A percentile compares a stretch with the other conserved stretches of the same genome.
Conservation (phyloP, 169 alveolate species). For the Hepatocystis sp. region DNA sequence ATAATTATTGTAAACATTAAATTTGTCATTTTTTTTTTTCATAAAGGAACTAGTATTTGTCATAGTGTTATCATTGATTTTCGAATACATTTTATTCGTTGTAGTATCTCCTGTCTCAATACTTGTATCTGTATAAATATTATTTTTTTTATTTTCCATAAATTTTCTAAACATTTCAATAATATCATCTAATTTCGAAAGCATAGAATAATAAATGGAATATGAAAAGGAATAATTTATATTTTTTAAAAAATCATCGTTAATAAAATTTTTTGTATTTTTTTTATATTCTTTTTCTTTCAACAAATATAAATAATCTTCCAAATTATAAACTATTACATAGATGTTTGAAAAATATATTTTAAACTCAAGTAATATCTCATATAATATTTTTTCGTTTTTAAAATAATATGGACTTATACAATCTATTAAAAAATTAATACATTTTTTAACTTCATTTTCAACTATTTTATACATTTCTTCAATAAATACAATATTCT, state of each 20-base stretch:
- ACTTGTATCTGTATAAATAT: background rate
- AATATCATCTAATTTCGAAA: slow-evolving; percentile 32
- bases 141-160: background rate
- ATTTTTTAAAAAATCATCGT: slow-evolving; percentile 42
- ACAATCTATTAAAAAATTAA: slow-evolving; percentile 25
- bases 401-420: slow-evolving; percentile 48
- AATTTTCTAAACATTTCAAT: slow-evolving; percentile 28
- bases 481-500: slow-evolving; percentile 39
- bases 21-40: no score
- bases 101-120: no score
- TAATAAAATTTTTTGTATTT: slow-evolving; percentile 3
- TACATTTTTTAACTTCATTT: slow-evolving; percentile 45
- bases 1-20: no score
- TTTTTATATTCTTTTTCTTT: slow-evolving; percentile 44
- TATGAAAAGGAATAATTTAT: slow-evolving; percentile 20
- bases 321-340: slow-evolving; percentile 44
- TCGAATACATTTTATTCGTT: no score
- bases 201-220: slow-evolving; percentile 36
- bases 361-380: slow-evolving; percentile 35
- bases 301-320: slow-evolving; percentile 42
- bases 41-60: no score
- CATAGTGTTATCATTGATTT: no score
- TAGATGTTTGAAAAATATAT: slow-evolving; percentile 27
- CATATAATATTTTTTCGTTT: slow-evolving; percentile 16
- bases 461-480: slow-evolving; percentile 42